Conservation (phyloP, 148 eudicot genomes). For the Silene conica region DNA sequence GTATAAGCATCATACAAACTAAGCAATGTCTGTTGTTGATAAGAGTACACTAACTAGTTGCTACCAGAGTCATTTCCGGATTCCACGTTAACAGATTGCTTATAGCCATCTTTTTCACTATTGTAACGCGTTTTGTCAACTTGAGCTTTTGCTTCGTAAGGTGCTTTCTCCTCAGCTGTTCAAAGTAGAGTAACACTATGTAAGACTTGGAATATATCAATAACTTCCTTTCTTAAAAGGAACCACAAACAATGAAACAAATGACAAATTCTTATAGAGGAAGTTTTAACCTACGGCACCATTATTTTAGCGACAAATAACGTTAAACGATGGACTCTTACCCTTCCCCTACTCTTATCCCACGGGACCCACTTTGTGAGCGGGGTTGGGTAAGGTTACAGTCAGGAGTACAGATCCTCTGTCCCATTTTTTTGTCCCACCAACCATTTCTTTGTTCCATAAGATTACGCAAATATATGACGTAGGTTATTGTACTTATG, state of each 20-base stretch:
- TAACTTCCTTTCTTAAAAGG: no score
- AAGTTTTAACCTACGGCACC: no score
- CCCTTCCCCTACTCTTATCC: no score
- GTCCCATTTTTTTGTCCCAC: not conserved
- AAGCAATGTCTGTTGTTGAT: not conserved
- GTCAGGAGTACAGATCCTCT: no score
- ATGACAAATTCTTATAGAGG: not conserved
- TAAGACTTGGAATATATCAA: not conserved
- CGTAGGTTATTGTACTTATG: no score
- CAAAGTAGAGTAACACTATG: not conserved
- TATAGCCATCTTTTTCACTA: constrained; percentile 66
- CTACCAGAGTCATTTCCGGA: constrained; percentile 72
- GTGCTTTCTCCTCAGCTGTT: constrained; percentile 88
- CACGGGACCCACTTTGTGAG: not conserved
- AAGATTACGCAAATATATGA: no score
- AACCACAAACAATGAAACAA: not conserved
- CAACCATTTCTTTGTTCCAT: no score
- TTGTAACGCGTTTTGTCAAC: constrained; percentile 73
- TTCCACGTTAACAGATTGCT: constrained; percentile 46
- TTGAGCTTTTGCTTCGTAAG: constrained; percentile 71
- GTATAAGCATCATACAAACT: not conserved
- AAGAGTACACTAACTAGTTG: constrained; percentile 34
- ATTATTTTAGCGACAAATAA: no score
- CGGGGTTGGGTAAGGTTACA: not conserved
- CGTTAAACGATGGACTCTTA: no score